Percentiles rank a stretch among this genome's conserved stretches.
Conservation (phyloP, 202 grass and related monocot species). For the Saccharum hybrid region DNA sequence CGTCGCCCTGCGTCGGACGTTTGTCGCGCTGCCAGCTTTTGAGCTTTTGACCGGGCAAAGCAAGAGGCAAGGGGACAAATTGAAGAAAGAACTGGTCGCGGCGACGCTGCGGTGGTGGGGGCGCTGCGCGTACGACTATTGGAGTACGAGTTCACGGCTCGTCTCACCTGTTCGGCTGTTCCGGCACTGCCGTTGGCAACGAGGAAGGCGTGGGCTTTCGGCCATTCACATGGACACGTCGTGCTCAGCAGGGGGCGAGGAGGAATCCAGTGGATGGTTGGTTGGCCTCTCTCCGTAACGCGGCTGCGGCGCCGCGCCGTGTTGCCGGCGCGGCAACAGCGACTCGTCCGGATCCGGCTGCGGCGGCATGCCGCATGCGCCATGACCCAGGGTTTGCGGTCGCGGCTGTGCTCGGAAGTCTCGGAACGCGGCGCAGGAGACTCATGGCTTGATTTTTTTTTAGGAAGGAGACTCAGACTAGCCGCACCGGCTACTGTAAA, state of each 20-base stretch:
- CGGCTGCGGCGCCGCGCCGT: not conserved
- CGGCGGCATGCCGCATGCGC: not conserved
- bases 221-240: not conserved
- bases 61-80: not conserved
- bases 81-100: not conserved
- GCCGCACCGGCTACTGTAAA: no score
- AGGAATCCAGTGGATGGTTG: not conserved
- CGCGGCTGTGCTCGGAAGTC: not conserved
- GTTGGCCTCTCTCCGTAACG: slow-evolving; percentile 30
- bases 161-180: not conserved
- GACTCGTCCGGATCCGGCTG: not conserved
- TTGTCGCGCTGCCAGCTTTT: slow-evolving; percentile 27
- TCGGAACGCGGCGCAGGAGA: not conserved
- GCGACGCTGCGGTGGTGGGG: slow-evolving; percentile 3
- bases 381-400: not conserved
- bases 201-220: not conserved
- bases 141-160: not conserved
- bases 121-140: not conserved
- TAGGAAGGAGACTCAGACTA: no score
- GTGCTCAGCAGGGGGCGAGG: not conserved
- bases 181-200: not conserved
- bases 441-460: not conserved
- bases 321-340: not conserved
- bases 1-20: slow-evolving; percentile 5
- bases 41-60: slow-evolving; percentile 41